A percentile compares a stretch with the other conserved stretches of the same genome.
These are phyloP conservation scores for Mycosphaerella sp. DNA, from an alignment of 2,329 filamentous ascomycete species.

Conservation along the genomic window DNA sequence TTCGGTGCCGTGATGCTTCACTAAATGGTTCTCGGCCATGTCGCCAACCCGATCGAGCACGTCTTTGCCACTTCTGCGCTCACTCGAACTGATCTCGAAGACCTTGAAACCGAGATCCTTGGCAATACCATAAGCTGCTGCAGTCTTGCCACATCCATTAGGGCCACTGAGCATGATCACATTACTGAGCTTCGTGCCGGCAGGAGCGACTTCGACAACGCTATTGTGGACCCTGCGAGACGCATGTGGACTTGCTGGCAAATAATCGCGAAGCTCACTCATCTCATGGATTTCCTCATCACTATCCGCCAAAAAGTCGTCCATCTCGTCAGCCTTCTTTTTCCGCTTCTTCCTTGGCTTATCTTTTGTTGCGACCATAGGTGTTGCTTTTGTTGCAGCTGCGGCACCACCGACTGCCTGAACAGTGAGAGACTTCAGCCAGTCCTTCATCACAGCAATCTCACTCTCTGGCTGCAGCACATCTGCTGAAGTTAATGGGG, in stretches of 20 bases:
- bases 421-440: constrained; percentile 72
- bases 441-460: constrained; percentile 65
- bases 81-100: constrained; percentile 87
- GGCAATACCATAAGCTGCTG: constrained; percentile 83
- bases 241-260: not conserved
- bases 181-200: constrained; percentile 54
- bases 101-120: constrained; percentile 89
- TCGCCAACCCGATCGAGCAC: constrained; percentile 88
- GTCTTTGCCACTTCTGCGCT: constrained; percentile 78
- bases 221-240: constrained; percentile 28
- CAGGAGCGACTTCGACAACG: constrained; percentile 36
- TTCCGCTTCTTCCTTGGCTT: constrained; percentile 59
- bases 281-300: constrained; percentile 67
- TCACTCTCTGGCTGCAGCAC: constrained; percentile 72
- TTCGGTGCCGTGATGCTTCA: constrained; percentile 49
- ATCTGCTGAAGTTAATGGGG: constrained; percentile 60
- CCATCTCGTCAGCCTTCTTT: constrained; percentile 56
- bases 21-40: constrained; percentile 93
- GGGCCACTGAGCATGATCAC: constrained; percentile 84
- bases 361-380: constrained; percentile 12
- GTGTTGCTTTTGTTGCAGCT: constrained; percentile 26
- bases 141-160: constrained; percentile 86
- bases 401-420: constrained; percentile 64
- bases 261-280: constrained; percentile 57
- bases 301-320: constrained; percentile 73